Evolutionary conservation across 2,329 filamentous ascomycete species (phyloP).

Genomic region (Aulographum hederae): DNA sequence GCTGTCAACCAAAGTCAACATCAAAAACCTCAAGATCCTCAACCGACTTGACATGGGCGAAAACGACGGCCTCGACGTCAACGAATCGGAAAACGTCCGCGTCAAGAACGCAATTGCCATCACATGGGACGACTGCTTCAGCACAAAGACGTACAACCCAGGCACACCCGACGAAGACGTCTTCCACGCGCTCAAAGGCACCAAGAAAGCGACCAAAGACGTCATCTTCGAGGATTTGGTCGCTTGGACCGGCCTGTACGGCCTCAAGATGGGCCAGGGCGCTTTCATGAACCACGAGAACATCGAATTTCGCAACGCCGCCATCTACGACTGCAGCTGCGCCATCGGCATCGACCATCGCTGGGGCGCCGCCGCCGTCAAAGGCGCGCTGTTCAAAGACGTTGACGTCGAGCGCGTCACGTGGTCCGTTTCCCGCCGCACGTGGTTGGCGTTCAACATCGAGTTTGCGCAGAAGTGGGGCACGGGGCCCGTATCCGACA

Average conservation of each 20-base stretch:
- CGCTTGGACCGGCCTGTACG: slow-evolving; percentile 5
- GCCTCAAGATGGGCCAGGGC: slow-evolving; percentile 5
- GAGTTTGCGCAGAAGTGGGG: slow-evolving; percentile 2
- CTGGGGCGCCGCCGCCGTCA: slow-evolving; percentile 1
- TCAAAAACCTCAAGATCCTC: slow-evolving; percentile 5
- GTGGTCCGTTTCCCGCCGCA: slow-evolving; percentile 2
- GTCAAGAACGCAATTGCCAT: slow-evolving; percentile 4
- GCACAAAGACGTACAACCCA: slow-evolving; percentile 6
- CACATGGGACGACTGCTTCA: slow-evolving; percentile 4
- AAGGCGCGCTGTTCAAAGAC: slow-evolving; percentile 4
- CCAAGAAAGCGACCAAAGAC: slow-evolving; percentile 1
- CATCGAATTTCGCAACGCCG: slow-evolving; percentile 4
- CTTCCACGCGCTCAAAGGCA: slow-evolving; percentile 1
- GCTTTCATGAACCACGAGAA: slow-evolving; percentile 3
- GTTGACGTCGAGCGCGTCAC: slow-evolving; percentile 5
- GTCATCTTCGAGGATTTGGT: slow-evolving; percentile 4
- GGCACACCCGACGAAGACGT: slow-evolving; percentile 1
- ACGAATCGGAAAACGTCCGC: slow-evolving; percentile 3
- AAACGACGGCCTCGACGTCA: slow-evolving; percentile 5
- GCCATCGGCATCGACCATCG: slow-evolving; percentile 5
- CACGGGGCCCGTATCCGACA: slow-evolving; percentile 3
- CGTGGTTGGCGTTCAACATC: slow-evolving; percentile 5
- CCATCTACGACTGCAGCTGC: slow-evolving; percentile 3
- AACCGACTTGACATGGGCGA: slow-evolving; percentile 4
- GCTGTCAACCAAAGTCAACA: slow-evolving; percentile 1